These are phyloP conservation scores for Suillus paluster DNA, from an alignment of 768 basidiomycete species.

Conservation along the genomic window DNA sequence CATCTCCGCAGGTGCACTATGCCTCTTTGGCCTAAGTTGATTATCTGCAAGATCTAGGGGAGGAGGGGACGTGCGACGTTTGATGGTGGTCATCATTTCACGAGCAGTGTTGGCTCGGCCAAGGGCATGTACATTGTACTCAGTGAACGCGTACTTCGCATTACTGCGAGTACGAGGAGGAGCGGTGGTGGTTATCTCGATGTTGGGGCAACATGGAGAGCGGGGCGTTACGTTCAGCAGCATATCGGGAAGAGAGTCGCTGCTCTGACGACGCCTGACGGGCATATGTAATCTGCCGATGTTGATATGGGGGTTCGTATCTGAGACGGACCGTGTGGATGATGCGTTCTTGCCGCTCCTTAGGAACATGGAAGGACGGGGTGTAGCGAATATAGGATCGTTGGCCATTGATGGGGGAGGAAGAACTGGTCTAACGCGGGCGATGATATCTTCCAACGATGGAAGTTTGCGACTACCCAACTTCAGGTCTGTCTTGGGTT, in stretches of 20 bases:
- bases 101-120: constrained; percentile 60
- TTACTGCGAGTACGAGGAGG: constrained; percentile 49
- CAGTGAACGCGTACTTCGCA: constrained; percentile 53
- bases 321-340: constrained; percentile 20
- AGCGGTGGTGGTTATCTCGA: constrained; percentile 53
- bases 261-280: constrained; percentile 32
- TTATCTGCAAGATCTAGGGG: constrained; percentile 16
- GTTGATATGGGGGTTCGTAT: constrained; percentile 29
- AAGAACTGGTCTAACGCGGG: constrained; percentile 47
- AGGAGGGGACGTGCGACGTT: constrained; percentile 52
- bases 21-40: constrained; percentile 52
- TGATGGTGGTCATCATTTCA: constrained; percentile 69
- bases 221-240: constrained; percentile 30
- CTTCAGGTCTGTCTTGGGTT: constrained; percentile 15
- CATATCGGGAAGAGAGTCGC: constrained; percentile 12
- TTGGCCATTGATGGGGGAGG: neutral
- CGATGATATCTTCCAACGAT: constrained; percentile 78
- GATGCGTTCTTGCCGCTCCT: constrained; percentile 13
- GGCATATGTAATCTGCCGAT: constrained; percentile 50
- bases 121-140: constrained; percentile 55
- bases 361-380: constrained; percentile 41
- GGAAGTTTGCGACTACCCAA: constrained; percentile 45
- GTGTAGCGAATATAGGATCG: neutral
- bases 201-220: constrained; percentile 42
- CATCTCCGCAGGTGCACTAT: constrained; percentile 69